phyloP scores from a whole-genome alignment of 2,329 filamentous ascomycete species.

The Grosmannia clavigera region DNA sequence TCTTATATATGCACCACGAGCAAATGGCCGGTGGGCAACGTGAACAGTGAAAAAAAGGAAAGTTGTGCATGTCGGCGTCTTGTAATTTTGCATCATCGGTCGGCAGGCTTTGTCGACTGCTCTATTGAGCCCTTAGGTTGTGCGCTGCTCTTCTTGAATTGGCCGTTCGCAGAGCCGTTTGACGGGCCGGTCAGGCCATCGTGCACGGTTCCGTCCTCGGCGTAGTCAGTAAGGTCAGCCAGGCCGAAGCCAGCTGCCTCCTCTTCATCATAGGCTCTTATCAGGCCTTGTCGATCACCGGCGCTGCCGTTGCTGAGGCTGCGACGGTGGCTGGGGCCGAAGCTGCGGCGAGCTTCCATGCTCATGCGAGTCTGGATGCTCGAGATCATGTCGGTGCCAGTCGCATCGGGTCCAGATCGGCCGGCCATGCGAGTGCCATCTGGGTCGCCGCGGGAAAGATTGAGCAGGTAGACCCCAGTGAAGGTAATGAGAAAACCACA shows the following conservation, averaged over 20 bases:
- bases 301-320: slow-evolving; percentile 47
- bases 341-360: slow-evolving; percentile 79
- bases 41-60: slow-evolving; percentile 1
- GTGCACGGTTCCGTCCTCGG: slow-evolving; percentile 43
- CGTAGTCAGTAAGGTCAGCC: slow-evolving; percentile 67
- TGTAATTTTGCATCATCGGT: not conserved
- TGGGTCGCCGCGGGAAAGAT: slow-evolving; percentile 86
- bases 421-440: slow-evolving; percentile 59
- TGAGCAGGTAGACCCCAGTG: slow-evolving; percentile 87
- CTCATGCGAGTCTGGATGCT: slow-evolving; percentile 81
- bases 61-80: not conserved
- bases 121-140: not conserved
- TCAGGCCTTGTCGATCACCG: slow-evolving; percentile 68
- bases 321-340: slow-evolving; percentile 36
- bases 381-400: slow-evolving; percentile 84
- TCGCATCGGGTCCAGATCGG: slow-evolving; percentile 55
- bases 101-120: slow-evolving; percentile 3
- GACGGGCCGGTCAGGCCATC: slow-evolving; percentile 33
- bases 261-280: slow-evolving; percentile 82
- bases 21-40: not conserved
- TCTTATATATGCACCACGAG: slow-evolving; percentile 2
- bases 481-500: slow-evolving; percentile 93
- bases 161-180: slow-evolving; percentile 19
- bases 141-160: slow-evolving; percentile 6
- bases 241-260: slow-evolving; percentile 61